phyloP scores from a whole-genome alignment of 805 yeast genomes.

The Kregervanrija delftensis region DNA sequence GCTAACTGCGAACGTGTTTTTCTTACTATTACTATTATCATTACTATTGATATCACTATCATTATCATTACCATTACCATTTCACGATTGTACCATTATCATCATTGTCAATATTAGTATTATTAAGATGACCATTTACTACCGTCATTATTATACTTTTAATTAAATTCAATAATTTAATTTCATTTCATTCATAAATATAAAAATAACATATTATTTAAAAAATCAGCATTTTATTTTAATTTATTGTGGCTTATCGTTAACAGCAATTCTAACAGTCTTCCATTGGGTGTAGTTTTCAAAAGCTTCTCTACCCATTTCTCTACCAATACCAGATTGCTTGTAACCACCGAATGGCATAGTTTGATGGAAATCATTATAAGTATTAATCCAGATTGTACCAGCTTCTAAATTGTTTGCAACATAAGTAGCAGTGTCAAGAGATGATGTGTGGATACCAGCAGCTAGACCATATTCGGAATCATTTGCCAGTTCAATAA shows the following conservation, averaged over 20 bases:
- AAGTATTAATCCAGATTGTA: constrained; percentile 75
- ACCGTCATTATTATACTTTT: too few relatives aligned
- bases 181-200: too few relatives aligned
- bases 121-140: too few relatives aligned
- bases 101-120: too few relatives aligned
- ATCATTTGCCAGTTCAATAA: constrained; percentile 65
- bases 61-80: too few relatives aligned
- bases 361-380: constrained; percentile 58
- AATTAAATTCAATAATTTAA: too few relatives aligned
- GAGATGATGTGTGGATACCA: constrained; percentile 70
- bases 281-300: constrained; percentile 60
- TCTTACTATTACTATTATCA: too few relatives aligned
- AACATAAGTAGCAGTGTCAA: constrained; percentile 60
- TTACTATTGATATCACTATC: too few relatives aligned
- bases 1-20: too few relatives aligned
- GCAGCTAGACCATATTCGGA: constrained; percentile 83
- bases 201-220: too few relatives aligned
- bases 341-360: constrained; percentile 71
- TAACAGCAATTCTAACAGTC: constrained; percentile 49
- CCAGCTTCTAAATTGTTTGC: constrained; percentile 68
- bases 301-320: constrained; percentile 62
- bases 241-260: constrained; percentile 15
- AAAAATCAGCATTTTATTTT: not conserved
- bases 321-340: constrained; percentile 66
- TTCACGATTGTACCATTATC: too few relatives aligned